Conservation (phyloP, 1,284 basidiomycete genomes). For the Puccinia brachypodii region DNA sequence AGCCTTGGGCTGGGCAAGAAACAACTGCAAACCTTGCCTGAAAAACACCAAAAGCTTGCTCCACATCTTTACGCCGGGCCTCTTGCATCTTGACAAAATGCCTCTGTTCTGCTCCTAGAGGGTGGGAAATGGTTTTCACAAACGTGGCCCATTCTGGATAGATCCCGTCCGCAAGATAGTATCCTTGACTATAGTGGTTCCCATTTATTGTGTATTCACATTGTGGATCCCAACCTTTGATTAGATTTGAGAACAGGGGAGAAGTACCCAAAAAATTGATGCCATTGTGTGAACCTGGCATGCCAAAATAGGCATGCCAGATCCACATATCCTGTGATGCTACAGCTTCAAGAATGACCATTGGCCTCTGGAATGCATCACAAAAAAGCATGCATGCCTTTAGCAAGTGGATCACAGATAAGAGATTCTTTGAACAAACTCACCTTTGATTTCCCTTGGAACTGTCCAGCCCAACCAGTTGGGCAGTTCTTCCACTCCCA, state of each 20-base stretch:
- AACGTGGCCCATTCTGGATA: too few relatives aligned
- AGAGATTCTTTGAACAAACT: not conserved
- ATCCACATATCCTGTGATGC: slow-evolving; percentile 17
- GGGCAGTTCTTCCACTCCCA: slow-evolving; percentile 38
- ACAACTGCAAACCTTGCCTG: not conserved
- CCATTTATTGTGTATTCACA: not conserved
- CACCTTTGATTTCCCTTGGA: slow-evolving; percentile 35
- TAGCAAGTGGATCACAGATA: not conserved
- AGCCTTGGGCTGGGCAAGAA: not conserved
- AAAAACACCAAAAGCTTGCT: not conserved
- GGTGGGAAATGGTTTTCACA: too few relatives aligned
- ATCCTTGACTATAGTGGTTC: not conserved
- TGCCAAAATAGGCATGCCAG: slow-evolving; percentile 34
- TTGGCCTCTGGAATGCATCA: not conserved
- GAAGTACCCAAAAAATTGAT: not conserved
- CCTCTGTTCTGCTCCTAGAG: too few relatives aligned
- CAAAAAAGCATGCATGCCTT: not conserved
- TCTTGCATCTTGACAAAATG: not conserved
- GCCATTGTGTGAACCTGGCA: slow-evolving; percentile 18
- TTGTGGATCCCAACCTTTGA: not conserved
- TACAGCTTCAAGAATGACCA: slow-evolving; percentile 16
- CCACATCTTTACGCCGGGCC: not conserved
- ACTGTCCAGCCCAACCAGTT: slow-evolving; percentile 11
- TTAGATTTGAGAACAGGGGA: not conserved
- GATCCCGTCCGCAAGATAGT: too few relatives aligned